phyloP scores from a whole-genome alignment of 2,329 filamentous ascomycete species.

The Colletotrichum orbiculare region DNA sequence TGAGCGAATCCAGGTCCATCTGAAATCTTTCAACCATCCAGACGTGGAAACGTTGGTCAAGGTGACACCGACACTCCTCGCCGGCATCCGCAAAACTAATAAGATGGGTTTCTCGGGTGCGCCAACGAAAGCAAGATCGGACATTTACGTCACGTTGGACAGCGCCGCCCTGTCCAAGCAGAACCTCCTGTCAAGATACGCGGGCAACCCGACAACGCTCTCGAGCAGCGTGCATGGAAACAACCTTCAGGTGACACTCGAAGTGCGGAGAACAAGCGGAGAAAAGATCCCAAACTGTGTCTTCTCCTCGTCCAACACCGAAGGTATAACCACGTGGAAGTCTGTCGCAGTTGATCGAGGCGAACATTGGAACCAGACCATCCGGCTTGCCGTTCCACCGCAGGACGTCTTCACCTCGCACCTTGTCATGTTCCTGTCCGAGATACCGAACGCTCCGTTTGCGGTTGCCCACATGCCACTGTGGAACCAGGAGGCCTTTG shows the following conservation, averaged over 20 bases:
- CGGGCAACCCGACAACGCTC: slow-evolving; percentile 80
- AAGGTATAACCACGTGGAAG: slow-evolving; percentile 85
- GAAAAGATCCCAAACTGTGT: slow-evolving; percentile 90
- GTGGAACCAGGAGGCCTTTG: slow-evolving; percentile 92
- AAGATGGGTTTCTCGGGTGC: slow-evolving; percentile 96
- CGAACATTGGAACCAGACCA: slow-evolving; percentile 87
- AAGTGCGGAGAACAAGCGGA: slow-evolving; percentile 83
- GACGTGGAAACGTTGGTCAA: slow-evolving; percentile 86
- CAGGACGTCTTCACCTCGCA: slow-evolving; percentile 86
- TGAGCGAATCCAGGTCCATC: slow-evolving; percentile 81
- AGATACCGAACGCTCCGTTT: slow-evolving; percentile 88
- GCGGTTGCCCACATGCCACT: slow-evolving; percentile 92
- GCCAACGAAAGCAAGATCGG: slow-evolving; percentile 86
- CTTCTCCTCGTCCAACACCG: slow-evolving; percentile 83
- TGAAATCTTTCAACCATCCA: slow-evolving; percentile 80
- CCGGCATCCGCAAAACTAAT: slow-evolving; percentile 81
- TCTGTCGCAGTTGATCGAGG: slow-evolving; percentile 84
- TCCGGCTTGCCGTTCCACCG: slow-evolving; percentile 82
- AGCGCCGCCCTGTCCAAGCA: slow-evolving; percentile 84
- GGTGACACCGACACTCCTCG: slow-evolving; percentile 86
- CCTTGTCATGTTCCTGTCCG: slow-evolving; percentile 88
- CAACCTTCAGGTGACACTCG: slow-evolving; percentile 88
- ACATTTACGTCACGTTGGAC: slow-evolving; percentile 91
- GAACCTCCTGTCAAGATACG: slow-evolving; percentile 72
- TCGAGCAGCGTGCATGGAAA: slow-evolving; percentile 70